Evolutionary conservation across 2,329 filamentous ascomycete genomes (phyloP).

Genomic region (Pseudogymnoascus sp.): DNA sequence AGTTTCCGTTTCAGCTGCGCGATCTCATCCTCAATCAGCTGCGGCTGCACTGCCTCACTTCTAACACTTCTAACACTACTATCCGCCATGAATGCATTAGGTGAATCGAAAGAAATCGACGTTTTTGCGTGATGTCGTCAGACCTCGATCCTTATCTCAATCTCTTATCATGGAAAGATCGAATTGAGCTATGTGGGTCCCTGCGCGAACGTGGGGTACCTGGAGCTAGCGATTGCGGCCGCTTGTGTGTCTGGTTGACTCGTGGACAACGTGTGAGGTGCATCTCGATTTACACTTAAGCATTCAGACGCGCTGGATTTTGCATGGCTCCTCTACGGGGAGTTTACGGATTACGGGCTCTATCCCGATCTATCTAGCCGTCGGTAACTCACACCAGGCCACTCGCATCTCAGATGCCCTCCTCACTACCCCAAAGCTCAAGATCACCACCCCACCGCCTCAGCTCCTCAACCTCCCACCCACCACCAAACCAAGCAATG

Average conservation of each 20-base stretch:
- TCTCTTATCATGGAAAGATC: neutral
- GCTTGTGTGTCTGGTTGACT: neutral
- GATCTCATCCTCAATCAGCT: slow-evolving; percentile 41
- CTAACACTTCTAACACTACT: neutral
- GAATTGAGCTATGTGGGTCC: neutral
- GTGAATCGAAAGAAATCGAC: neutral
- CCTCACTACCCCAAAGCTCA: neutral
- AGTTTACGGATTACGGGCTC: neutral
- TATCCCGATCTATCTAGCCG: neutral
- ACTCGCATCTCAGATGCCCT: neutral
- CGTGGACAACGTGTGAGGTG: neutral
- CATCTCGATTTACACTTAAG: neutral
- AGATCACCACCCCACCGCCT: neutral
- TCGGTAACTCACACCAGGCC: neutral
- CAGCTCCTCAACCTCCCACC: neutral
- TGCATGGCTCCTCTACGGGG: neutral
- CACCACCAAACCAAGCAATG: slow-evolving; percentile 20
- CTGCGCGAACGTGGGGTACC: neutral
- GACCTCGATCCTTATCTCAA: neutral
- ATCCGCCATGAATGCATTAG: slow-evolving; percentile 2
- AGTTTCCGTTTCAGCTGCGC: slow-evolving; percentile 43
- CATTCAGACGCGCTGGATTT: neutral
- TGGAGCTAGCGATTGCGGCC: neutral
- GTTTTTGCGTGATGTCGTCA: neutral
- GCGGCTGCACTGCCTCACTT: neutral